Evolutionary conservation across 1,284 basidiomycete species (phyloP).

Genomic region (Trametes pubescens): DNA sequence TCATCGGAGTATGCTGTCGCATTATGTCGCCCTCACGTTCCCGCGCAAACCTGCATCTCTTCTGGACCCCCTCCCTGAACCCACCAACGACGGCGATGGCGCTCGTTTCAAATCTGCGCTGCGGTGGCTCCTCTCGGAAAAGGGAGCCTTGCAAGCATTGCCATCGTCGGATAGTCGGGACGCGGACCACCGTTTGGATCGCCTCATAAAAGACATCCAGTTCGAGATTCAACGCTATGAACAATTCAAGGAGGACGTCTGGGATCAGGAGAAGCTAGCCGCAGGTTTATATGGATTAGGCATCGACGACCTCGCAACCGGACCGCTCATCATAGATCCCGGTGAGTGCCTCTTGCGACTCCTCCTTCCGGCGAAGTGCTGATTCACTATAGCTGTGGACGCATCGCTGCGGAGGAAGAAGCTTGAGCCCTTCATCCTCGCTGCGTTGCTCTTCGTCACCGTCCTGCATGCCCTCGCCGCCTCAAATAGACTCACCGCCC

Average conservation of each 20-base stretch:
- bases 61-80: not conserved
- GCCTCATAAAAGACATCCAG: not conserved
- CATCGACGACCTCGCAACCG: not conserved
- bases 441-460: slow-evolving; percentile 5
- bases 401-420: not conserved
- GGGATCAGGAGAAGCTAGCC: slow-evolving; percentile 3
- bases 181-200: not conserved
- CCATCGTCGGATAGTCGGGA: not conserved
- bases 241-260: not conserved
- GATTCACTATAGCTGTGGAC: not conserved
- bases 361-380: not conserved
- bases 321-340: not conserved
- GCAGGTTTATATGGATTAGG: slow-evolving; percentile 1
- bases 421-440: slow-evolving; percentile 8
- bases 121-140: not conserved
- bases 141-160: not conserved
- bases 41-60: not conserved
- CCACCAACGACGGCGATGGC: not conserved
- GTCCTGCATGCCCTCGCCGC: slow-evolving; percentile 4
- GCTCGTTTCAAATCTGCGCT: not conserved
- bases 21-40: not conserved
- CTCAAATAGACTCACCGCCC: not conserved
- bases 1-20: not conserved
- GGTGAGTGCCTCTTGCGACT: not conserved
- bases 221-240: not conserved